phyloP scores from a whole-genome alignment of 2,329 filamentous ascomycete species.

The Sarocladium strictum region DNA sequence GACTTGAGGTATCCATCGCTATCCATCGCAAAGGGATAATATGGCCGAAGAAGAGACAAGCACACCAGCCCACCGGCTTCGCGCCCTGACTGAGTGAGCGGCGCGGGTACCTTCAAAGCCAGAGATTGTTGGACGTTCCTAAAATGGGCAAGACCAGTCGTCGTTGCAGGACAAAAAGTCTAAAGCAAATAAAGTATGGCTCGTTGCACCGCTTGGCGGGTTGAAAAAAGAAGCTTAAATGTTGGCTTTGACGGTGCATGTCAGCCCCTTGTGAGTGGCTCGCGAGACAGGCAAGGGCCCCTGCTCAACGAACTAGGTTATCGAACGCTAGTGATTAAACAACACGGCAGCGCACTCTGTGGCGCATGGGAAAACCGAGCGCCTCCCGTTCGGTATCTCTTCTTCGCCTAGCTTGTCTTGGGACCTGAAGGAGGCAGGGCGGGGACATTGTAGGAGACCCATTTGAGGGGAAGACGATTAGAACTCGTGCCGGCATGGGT shows the following conservation, averaged over 20 bases:
- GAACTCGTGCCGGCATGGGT: constrained; percentile 1
- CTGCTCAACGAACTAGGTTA: too few relatives aligned
- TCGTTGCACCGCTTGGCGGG: constrained; percentile 1
- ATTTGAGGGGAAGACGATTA: neutral
- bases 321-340: neutral
- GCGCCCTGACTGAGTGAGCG: too few relatives aligned
- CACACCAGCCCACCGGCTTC: too few relatives aligned
- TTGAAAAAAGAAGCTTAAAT: constrained; percentile 6
- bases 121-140: neutral
- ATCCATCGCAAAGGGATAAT: too few relatives aligned
- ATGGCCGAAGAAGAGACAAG: neutral
- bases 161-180: neutral
- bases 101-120: too few relatives aligned
- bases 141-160: neutral
- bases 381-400: constrained; percentile 5
- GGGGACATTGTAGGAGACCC: neutral
- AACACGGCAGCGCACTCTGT: neutral
- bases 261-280: neutral
- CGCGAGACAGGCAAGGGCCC: too few relatives aligned
- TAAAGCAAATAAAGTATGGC: neutral
- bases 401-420: constrained; percentile 2
- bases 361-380: neutral
- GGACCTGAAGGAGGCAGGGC: neutral
- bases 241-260: neutral
- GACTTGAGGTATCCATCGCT: too few relatives aligned